Conservation (phyloP, 306 rosid genomes). For the Nissolia schottii region DNA sequence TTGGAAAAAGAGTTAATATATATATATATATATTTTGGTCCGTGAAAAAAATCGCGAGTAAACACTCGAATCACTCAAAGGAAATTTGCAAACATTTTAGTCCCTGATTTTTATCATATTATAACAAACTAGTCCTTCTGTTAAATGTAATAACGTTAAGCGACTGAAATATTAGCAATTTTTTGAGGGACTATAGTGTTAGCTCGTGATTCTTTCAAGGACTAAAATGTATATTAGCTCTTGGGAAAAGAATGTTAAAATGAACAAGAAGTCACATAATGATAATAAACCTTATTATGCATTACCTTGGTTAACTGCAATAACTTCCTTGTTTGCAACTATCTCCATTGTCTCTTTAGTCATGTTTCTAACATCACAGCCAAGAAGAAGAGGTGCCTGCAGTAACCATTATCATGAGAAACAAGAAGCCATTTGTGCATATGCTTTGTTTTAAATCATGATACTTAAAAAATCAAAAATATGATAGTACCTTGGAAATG, state of each 20-base stretch:
- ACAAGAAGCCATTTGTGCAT: neutral
- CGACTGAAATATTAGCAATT: too few species aligned
- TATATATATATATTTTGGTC: too few species aligned
- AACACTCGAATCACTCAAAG: too few species aligned
- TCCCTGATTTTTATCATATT: too few species aligned
- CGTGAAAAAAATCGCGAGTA: too few species aligned
- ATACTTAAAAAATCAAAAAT: neutral
- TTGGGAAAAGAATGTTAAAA: neutral
- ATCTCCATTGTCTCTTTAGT: constrained; percentile 68
- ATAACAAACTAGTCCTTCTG: too few species aligned
- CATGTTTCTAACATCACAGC: constrained; percentile 78
- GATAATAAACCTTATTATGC: neutral
- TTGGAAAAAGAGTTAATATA: neutral
- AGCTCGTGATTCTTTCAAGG: too few species aligned
- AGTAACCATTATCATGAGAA: constrained; percentile 16
- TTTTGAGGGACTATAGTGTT: too few species aligned
- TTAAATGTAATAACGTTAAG: too few species aligned
- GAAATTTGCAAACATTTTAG: too few species aligned
- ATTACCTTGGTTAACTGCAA: constrained; percentile 83
- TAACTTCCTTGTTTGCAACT: constrained; percentile 66
- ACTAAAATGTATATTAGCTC: too few species aligned
- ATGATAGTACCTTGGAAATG: constrained; percentile 68
- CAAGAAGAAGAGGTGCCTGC: constrained; percentile 99
- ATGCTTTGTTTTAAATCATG: neutral
- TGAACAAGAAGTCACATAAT: neutral